A percentile compares a stretch with the other conserved stretches of the same genome.
These are phyloP conservation scores for Haplographium delicatum DNA, from an alignment of 495 filamentous ascomycete species.

Conservation along the genomic window DNA sequence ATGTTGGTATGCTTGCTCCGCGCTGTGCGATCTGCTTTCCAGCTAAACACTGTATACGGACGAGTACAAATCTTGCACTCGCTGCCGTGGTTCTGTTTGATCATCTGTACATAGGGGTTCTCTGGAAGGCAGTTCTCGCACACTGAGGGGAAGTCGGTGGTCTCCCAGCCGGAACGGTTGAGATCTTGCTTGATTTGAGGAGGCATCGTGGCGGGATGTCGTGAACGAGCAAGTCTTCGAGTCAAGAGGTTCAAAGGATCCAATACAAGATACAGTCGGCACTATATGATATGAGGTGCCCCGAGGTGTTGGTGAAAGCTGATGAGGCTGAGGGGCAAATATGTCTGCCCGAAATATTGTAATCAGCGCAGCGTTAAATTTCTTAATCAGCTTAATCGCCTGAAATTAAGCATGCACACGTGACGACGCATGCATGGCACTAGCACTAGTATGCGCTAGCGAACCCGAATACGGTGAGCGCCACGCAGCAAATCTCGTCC, in stretches of 20 bases:
- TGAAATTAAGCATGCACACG: too few relatives aligned
- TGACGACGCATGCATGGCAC: too few relatives aligned
- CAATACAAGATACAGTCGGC: too few relatives aligned
- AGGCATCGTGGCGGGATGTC: slow-evolving; percentile 38
- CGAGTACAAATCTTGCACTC: slow-evolving; percentile 61
- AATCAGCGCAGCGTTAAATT: too few relatives aligned
- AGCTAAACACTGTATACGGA: slow-evolving; percentile 92
- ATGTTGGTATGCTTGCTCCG: slow-evolving; percentile 85
- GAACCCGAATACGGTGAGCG: neutral
- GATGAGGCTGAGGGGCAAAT: slow-evolving; percentile 8
- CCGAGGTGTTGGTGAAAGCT: too few relatives aligned
- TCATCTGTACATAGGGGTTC: slow-evolving; percentile 97
- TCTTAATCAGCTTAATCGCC: slow-evolving; percentile 3
- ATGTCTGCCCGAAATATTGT: too few relatives aligned
- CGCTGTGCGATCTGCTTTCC: slow-evolving; percentile 82
- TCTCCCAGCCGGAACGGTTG: slow-evolving; percentile 94
- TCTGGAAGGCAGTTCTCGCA: slow-evolving; percentile 80
- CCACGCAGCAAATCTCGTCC: too few relatives aligned
- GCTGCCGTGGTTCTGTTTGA: slow-evolving; percentile 83
- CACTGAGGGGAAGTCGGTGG: slow-evolving; percentile 72
- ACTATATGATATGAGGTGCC: too few relatives aligned
- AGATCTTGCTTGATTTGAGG: slow-evolving; percentile 89
- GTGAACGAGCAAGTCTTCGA: neutral
- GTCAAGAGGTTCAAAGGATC: neutral
- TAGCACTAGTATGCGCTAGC: too few relatives aligned